Base-by-base conservation (phyloP, 108 stramenopile species). In the Nitzschia inconspicua region DNA sequence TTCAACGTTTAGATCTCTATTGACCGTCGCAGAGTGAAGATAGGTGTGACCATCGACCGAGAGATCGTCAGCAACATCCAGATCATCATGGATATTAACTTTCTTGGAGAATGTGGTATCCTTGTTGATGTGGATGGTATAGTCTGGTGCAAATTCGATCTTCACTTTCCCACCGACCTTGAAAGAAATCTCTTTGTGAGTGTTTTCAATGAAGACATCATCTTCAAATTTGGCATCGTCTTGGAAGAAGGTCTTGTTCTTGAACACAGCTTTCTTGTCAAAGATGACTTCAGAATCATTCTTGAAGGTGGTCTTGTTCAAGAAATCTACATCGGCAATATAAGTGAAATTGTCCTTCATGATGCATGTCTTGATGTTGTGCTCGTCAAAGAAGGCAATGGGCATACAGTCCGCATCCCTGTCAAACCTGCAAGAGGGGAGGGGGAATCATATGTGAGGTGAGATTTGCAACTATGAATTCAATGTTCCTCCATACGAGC, bases 11-110 rank as follows among this genome's bases (percentile, higher is more conserved):
- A 9, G 9, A 25, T 25, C 44, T 25, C 5, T 46, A 19, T 3
- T 25, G n/a, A n/a, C n/a, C n/a, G n/a, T n/a, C n/a, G n/a, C n/a
- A n/a, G n/a, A n/a, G n/a, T n/a, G n/a, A n/a, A n/a, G n/a, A n/a
- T n/a, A n/a, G n/a, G 44, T 46, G 10, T 46, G 26, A 10, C 44
- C 44, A 46, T 46, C 44, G 44, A 46, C 44, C 44, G 24, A 46
- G 9, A 46, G 44, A 19, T 46, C 23, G 14, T 25, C 44, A 19
- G 23, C 23, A 8, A 46, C 24, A 9, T 46, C 44, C 11, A 46
- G 44, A 19, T 46, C 44, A 1, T 46, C 16, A 8, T 46, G 23
- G 16, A 46, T 7, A 46, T 1, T 6, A 9, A 46, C 44, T 4
- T 46, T 25, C 44, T 46, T 22, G 14, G 23, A 46, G 1, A 46